Conservation (phyloP, 345 rosid species). For the Rubroshorea leprosula region DNA sequence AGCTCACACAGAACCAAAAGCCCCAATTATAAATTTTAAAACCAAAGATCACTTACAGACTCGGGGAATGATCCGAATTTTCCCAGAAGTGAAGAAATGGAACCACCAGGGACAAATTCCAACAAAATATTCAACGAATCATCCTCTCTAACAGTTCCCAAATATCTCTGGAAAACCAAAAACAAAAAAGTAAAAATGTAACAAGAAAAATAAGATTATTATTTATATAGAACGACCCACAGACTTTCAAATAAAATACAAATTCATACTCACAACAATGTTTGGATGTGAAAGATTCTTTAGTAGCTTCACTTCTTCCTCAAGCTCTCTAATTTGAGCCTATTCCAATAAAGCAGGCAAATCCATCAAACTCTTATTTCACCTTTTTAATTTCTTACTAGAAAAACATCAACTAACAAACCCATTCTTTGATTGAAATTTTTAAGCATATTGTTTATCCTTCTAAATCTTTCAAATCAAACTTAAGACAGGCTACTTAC, state of each 20-base stretch:
- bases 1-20: neutral
- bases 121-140: conserved; percentile 65
- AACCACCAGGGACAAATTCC: conserved; percentile 87
- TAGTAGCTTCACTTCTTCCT: conserved; percentile 84
- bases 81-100: conserved; percentile 72
- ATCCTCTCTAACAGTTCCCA: conserved; percentile 75
- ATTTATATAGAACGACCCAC: neutral
- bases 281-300: conserved; percentile 79
- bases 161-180: conserved; percentile 58
- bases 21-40: conserved; percentile 5
- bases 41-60: conserved; percentile 46
- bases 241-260: neutral
- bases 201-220: neutral
- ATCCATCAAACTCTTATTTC: neutral
- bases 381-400: no score
- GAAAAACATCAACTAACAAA: no score
- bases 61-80: conserved; percentile 89
- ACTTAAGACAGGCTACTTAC: no score
- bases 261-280: conserved; percentile 59
- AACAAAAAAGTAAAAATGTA: neutral
- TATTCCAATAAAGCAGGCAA: conserved; percentile 11
- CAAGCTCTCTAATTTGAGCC: conserved; percentile 80
- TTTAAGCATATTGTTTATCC: no score
- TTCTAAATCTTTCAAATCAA: no score
- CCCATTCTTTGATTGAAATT: no score